These are phyloP conservation scores for Jaenimonas drosophilae DNA, from an alignment of 208 protist genomes.

Conservation along the genomic window DNA sequence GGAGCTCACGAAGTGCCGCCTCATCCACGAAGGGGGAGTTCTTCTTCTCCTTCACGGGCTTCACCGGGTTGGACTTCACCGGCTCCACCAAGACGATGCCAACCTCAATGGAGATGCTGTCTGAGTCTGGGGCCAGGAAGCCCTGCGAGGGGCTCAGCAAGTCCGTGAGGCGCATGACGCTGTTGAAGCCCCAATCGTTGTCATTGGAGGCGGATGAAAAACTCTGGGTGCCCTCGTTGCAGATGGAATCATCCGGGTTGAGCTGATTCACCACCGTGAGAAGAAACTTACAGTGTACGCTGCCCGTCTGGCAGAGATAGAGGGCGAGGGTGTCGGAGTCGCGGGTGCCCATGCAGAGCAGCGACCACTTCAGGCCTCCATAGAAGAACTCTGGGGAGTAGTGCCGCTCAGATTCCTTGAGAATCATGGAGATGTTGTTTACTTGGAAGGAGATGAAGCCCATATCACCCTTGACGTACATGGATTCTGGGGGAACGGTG, in stretches of 20 bases:
- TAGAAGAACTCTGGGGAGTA: constrained; percentile 88
- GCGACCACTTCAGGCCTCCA: constrained; percentile 76
- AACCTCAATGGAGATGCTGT: constrained; percentile 86
- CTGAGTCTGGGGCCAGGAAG: constrained; percentile 52
- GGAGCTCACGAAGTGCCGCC: constrained; percentile 52
- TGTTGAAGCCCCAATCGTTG: constrained; percentile 91
- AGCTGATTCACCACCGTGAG: constrained; percentile 83
- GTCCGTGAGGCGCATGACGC: constrained; percentile 77
- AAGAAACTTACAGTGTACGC: constrained; percentile 88
- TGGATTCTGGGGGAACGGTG: constrained; percentile 50
- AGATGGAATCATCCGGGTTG: constrained; percentile 81
- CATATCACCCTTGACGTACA: constrained; percentile 81
- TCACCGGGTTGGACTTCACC: constrained; percentile 26
- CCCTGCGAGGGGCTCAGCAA: constrained; percentile 67
- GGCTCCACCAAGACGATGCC: constrained; percentile 83
- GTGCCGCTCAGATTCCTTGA: constrained; percentile 77
- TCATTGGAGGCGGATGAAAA: constrained; percentile 79
- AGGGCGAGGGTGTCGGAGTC: constrained; percentile 78
- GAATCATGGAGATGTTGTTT: constrained; percentile 79
- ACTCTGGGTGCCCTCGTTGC: constrained; percentile 85
- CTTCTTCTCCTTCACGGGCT: constrained; percentile 49
- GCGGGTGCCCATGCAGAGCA: constrained; percentile 88
- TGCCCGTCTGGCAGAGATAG: constrained; percentile 87
- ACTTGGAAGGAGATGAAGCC: constrained; percentile 86
- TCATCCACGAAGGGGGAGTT: constrained; percentile 54